Evolutionary conservation across 805 yeast genomes (phyloP), one percentile per base, ranked within the genome.

Genomic region (Starmera pachycereana): DNA sequence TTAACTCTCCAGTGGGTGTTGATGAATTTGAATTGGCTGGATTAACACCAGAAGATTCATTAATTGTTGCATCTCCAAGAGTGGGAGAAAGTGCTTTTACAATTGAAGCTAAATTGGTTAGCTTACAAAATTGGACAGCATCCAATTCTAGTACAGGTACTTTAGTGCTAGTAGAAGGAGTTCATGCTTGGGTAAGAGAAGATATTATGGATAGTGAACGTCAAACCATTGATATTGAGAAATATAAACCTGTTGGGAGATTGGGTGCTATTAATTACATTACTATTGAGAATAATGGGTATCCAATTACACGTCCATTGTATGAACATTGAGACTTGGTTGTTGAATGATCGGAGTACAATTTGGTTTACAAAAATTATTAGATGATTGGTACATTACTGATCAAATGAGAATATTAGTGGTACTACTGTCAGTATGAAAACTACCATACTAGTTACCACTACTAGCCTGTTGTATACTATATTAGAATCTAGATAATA

Each of bases 51-150:
- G 44, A 55, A 12, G 49, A 58, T 4, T 71, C 80, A 0, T 48
- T 49, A 0, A 50, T 56, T 9, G 83, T 78, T 33, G 66, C 61
- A 37, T 71, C 82, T 0, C 65, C 74, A 8, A 74, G 69, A 48
- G 84, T 78, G 6, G 76, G 74, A 0, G 84, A 78, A 44, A 67
- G 77, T 36, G 80, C 76, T 6, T 76, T 78, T 49, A 68, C 77
- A 8, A 48, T 78, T 12, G 85, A 78, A 53, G 74, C 71, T 28
- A 75, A 69, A 50, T 56, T 76, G 32, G 42, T 73, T 13, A 59
- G 62, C 33, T 43, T 52, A 4, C 73, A 71, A 46, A 67, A 68
- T 11, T 70, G 71, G 68, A 56, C 44, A 14, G 67, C 79, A 4
- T 65, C 62, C 40, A 36, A 35, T 7, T 62, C 62, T 37, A 49